A percentile compares a stretch with the other conserved stretches of the same genome.
phyloP scores from a whole-genome alignment of 495 filamentous ascomycete genomes.

The Cercophora scortea region DNA sequence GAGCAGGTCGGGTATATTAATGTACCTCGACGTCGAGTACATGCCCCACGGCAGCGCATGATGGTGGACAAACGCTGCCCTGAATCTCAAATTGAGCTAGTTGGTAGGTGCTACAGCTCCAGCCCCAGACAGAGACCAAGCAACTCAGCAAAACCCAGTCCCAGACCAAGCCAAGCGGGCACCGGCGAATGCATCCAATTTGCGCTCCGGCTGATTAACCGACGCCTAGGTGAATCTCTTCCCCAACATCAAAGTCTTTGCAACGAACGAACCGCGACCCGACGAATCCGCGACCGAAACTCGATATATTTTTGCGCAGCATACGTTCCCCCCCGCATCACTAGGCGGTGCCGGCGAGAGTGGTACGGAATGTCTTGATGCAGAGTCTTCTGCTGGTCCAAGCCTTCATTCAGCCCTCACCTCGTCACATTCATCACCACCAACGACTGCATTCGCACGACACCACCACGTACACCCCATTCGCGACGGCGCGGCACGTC shows the following conservation, averaged over 20 bases:
- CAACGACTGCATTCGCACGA: not conserved
- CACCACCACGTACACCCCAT: too few species aligned
- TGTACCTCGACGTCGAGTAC: too few species aligned
- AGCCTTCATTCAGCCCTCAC: not conserved
- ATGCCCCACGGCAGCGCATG: too few species aligned
- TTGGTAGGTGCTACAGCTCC: too few species aligned
- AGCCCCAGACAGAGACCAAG: not conserved
- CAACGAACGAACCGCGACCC: not conserved
- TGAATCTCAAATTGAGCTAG: too few species aligned
- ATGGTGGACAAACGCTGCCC: too few species aligned
- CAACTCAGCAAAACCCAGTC: too few species aligned
- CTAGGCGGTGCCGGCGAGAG: not conserved
- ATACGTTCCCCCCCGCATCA: not conserved
- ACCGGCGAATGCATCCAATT: slow-evolving; percentile 17
- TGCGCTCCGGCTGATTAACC: slow-evolving; percentile 19
- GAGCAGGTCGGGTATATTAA: too few species aligned
- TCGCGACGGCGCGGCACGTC: too few species aligned
- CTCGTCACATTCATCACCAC: too few species aligned
- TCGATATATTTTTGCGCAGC: slow-evolving; percentile 1
- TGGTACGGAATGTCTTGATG: slow-evolving; percentile 5
- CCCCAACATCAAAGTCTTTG: slow-evolving; percentile 13
- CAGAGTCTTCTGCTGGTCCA: not conserved
- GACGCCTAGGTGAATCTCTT: slow-evolving; percentile 14
- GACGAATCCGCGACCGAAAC: not conserved
- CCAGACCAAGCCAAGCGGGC: slow-evolving; percentile 1